Conservation (phyloP, 805 yeast genomes). For the Starmerella vitae region DNA sequence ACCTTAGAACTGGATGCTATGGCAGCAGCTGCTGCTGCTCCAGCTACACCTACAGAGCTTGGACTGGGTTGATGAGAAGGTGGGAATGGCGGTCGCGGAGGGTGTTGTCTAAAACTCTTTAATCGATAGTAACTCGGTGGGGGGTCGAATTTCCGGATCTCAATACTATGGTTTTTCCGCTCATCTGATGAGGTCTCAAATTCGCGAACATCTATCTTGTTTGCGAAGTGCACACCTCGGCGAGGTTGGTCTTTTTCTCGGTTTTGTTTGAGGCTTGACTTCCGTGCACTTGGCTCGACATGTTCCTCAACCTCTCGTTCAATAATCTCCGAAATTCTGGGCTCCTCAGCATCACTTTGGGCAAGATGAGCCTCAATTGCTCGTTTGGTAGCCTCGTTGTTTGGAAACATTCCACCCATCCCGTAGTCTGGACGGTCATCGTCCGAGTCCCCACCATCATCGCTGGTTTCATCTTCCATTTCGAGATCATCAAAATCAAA, state of each 20-base stretch:
- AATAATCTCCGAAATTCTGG: background rate
- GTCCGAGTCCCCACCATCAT: constrained; percentile 27
- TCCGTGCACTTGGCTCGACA: background rate
- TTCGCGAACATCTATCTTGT: constrained; percentile 20
- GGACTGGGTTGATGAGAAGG: background rate
- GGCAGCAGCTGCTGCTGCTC: constrained; percentile 12
- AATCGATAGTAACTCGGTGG: background rate
- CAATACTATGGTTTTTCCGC: constrained; percentile 10
- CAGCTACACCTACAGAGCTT: constrained; percentile 2
- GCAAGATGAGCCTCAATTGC: constrained; percentile 14
- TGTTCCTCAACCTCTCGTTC: background rate
- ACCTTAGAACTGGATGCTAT: constrained; percentile 2
- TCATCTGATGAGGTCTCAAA: constrained; percentile 20
- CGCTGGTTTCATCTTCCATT: constrained; percentile 32
- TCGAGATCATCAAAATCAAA: constrained; percentile 36
- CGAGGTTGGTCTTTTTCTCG: background rate
- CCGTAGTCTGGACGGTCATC: constrained; percentile 29
- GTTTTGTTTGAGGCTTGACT: background rate
- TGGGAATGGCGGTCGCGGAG: background rate
- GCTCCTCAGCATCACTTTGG: background rate
- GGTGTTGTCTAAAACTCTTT: background rate
- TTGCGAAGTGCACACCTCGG: constrained; percentile 18
- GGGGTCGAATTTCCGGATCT: background rate
- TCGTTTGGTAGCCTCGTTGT: constrained; percentile 12
- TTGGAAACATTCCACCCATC: constrained; percentile 28